Base-by-base conservation (phyloP, 768 basidiomycete species). In the Phylloporus sp. region DNA sequence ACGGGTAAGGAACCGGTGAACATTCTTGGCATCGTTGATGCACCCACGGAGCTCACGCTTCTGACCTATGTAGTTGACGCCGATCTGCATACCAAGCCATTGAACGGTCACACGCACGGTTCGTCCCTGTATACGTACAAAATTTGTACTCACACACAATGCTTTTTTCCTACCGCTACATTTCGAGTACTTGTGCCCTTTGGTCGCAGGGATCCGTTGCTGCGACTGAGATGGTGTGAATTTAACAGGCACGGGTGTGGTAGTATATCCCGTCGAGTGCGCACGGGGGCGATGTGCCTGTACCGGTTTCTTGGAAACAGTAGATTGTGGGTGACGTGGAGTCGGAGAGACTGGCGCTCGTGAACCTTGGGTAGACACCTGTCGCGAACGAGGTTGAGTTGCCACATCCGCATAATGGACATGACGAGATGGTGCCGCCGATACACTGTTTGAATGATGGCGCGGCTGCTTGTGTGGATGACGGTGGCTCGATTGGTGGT, bases 11-110 rank as follows among this genome's bases (percentile, higher is more conserved):
- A 91, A 92, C 28, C 75, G 74, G 42, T 79, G 76, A 41, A 92
- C 78, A 58, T 85, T 84, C 51, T 73, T 74, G 4, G 85, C 85
- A 63, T 95, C 92, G 55, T 93, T 93, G 60, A 91, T 77, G 59
- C 91, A 93, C 6, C 91, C 91, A 0, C 73, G 73, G 13, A 93
- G 77, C 54, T 79, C 81, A 49, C 81, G 77, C 3, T 64, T 62
- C 43, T 86, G 81, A 0, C 88, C 88, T 11, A 59, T 61, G 62
- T 93, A 93, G 62, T 88, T 88, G 57, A 92, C 86, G 1, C 89
- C 90, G 63, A 93, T 88, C 84, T 85, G 56, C 3, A 31, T 12
- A 52, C 23, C 44, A 49, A 41, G 13, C 53, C 38, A 29, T 40
- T 35, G n/a, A 38, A 31, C 9, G 26, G 29, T 46, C 34, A 10